Percentiles rank a stretch among this genome's conserved stretches.
phyloP scores from a whole-genome alignment of 768 basidiomycete genomes.

The Boletus sp. region DNA sequence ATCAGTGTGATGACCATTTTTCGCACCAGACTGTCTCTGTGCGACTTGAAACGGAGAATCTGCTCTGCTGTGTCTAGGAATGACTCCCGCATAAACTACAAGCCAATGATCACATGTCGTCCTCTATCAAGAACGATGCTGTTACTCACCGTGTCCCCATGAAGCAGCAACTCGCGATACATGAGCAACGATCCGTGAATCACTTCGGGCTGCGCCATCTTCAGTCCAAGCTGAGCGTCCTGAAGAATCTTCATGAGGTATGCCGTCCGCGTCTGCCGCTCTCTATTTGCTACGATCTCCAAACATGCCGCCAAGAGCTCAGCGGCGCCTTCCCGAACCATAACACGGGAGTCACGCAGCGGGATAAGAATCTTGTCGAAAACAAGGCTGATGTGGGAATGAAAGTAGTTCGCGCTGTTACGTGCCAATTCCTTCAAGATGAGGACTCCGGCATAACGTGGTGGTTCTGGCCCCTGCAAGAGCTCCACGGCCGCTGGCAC shows the following conservation, averaged over 20 bases:
- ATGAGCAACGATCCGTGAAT: conserved; percentile 93
- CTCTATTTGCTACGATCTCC: conserved; percentile 77
- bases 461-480: conserved; percentile 74
- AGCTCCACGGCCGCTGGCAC: conserved; percentile 81
- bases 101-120: neutral
- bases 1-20: conserved; percentile 96
- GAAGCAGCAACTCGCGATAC: conserved; percentile 85
- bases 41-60: conserved; percentile 83
- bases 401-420: conserved; percentile 85
- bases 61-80: conserved; percentile 88
- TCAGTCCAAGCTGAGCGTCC: conserved; percentile 83
- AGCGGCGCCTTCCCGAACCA: conserved; percentile 90
- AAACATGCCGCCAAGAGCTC: conserved; percentile 92
- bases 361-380: conserved; percentile 93
- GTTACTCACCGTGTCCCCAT: conserved; percentile 85
- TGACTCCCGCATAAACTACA: conserved; percentile 82
- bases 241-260: conserved; percentile 82
- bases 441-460: conserved; percentile 90
- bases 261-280: conserved; percentile 60
- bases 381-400: conserved; percentile 81
- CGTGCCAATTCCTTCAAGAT: conserved; percentile 92
- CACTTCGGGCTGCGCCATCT: conserved; percentile 77
- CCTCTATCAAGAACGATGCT: neutral
- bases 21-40: conserved; percentile 83
- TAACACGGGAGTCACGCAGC: conserved; percentile 82